A percentile compares a stretch with the other conserved stretches of the same genome.
Conservation (phyloP, 1,284 basidiomycete genomes). For the Cryptococcus maquisensis region DNA sequence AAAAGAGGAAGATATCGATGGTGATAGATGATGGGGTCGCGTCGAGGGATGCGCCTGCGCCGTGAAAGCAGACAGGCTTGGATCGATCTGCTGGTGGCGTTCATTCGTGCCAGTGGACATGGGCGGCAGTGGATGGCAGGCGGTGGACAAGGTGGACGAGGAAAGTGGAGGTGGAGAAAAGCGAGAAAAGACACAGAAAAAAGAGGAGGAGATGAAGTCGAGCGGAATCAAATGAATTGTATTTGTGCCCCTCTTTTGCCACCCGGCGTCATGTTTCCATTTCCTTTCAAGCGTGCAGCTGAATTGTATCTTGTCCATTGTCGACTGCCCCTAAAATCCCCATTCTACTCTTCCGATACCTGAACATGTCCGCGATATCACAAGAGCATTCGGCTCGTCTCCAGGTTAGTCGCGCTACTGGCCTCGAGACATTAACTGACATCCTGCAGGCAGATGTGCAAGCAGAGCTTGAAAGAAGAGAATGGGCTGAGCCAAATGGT, state of each 20-base stretch:
- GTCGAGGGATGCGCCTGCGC: conserved; percentile 6
- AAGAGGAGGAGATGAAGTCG: background rate
- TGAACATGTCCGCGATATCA: conserved; percentile 11
- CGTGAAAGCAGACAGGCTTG: conserved; percentile 10
- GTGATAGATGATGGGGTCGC: background rate
- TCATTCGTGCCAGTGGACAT: background rate
- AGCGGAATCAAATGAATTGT: background rate
- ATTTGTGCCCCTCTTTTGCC: background rate
- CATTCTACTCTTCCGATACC: too few species aligned
- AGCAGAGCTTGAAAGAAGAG: conserved; percentile 39
- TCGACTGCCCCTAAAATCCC: too few species aligned
- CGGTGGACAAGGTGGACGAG: conserved; percentile 6
- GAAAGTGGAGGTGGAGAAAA: conserved; percentile 5
- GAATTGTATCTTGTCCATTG: too few species aligned
- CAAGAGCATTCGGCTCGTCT: conserved; percentile 22
- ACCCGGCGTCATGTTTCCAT: background rate
- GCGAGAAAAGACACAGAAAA: conserved; percentile 3
- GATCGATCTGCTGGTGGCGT: conserved; percentile 4
- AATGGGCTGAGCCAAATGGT: conserved; percentile 46
- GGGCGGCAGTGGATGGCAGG: too few species aligned
- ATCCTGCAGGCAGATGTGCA: conserved; percentile 35
- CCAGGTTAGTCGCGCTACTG: conserved; percentile 14
- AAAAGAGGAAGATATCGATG: background rate
- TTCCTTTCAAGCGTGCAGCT: too few species aligned
- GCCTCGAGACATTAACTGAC: background rate